A percentile compares a stretch with the other conserved stretches of the same genome.
phyloP scores from a whole-genome alignment of 257 asterid genomes.

The Solanum chmielewskii region DNA sequence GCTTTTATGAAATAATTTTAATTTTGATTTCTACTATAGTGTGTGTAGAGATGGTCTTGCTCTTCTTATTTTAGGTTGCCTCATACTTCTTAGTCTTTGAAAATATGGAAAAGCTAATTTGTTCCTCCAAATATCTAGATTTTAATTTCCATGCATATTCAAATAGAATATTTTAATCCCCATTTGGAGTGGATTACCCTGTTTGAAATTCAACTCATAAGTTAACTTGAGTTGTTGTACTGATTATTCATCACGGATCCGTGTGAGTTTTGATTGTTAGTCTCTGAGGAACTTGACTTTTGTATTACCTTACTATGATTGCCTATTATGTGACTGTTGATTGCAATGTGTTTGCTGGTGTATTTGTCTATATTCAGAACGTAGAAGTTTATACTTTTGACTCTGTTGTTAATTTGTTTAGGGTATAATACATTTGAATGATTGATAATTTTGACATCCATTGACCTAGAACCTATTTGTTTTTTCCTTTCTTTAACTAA shows the following conservation, averaged over 20 bases:
- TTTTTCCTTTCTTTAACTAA: neutral
- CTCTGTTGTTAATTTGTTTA: neutral
- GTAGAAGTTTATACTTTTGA: neutral
- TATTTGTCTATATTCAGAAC: neutral
- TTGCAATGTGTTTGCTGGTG: neutral
- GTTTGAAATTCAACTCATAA: neutral
- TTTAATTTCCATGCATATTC: neutral
- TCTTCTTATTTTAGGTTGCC: neutral
- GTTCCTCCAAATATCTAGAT: neutral
- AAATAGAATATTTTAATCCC: neutral
- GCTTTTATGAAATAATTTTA: neutral
- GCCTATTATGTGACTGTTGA: neutral
- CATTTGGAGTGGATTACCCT: neutral
- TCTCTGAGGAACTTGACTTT: neutral
- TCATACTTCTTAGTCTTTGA: neutral
- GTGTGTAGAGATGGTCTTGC: neutral
- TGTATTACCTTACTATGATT: neutral
- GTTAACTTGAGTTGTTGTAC: neutral
- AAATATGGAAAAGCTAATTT: neutral
- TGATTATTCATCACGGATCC: neutral
- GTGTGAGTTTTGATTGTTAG: neutral
- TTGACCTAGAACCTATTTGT: neutral
- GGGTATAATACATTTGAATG: neutral
- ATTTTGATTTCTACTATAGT: neutral
- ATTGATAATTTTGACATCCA: neutral